These are phyloP conservation scores for Penicillium herquei DNA, from an alignment of 495 filamentous ascomycete genomes.

Conservation along the genomic window DNA sequence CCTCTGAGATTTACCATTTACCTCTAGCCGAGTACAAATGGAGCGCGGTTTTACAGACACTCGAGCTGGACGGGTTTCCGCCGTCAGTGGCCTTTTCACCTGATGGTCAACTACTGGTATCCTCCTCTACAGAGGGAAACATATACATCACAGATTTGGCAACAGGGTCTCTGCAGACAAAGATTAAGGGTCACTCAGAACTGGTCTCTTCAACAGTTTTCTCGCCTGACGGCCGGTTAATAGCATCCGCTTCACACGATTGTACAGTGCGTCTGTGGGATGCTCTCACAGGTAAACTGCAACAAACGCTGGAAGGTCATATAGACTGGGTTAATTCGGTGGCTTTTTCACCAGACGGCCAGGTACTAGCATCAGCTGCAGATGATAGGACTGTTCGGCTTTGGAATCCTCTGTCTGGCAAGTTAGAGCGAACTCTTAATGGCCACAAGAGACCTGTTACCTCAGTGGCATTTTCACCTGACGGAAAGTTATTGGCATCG, in stretches of 20 bases:
- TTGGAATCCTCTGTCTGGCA: not conserved
- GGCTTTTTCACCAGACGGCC: not conserved
- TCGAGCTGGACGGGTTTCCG: not conserved
- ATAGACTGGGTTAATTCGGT: not conserved
- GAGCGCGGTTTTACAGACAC: slow-evolving; percentile 1
- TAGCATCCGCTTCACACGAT: not conserved
- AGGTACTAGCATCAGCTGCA: not conserved
- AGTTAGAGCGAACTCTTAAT: not conserved
- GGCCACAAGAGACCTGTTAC: not conserved
- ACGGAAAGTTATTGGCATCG: not conserved
- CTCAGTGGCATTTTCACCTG: not conserved
- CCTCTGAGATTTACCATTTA: slow-evolving; percentile 9
- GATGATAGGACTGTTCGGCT: not conserved
- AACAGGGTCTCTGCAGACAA: not conserved
- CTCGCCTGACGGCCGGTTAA: not conserved
- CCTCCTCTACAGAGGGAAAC: not conserved
- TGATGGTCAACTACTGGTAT: not conserved
- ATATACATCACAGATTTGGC: not conserved
- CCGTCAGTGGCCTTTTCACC: not conserved
- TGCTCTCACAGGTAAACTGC: not conserved
- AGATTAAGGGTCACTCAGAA: not conserved
- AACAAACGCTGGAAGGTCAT: not conserved
- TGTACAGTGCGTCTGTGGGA: not conserved
- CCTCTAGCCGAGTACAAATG: slow-evolving; percentile 9
- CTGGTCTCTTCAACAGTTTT: not conserved